A percentile compares a stretch with the other conserved stretches of the same genome.
phyloP scores from a whole-genome alignment of 2,329 filamentous ascomycete genomes.

The Dichotomopilus funicola region DNA sequence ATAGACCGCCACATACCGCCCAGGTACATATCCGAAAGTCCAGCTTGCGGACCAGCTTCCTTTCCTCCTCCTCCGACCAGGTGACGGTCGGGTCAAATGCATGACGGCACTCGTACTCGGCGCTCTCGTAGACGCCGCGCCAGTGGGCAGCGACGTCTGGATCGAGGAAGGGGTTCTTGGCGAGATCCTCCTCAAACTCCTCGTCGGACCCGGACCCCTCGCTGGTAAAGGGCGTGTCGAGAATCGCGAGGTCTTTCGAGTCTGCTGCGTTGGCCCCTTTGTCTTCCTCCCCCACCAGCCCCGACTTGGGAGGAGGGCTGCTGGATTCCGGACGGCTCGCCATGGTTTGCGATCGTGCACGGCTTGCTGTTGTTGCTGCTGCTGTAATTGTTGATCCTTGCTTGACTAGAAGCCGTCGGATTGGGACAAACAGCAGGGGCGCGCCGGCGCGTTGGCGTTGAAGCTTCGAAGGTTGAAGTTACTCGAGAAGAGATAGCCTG shows the following conservation, averaged over 20 bases:
- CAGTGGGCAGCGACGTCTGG: slow-evolving; percentile 16
- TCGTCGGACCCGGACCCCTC: slow-evolving; percentile 13
- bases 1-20: slow-evolving; percentile 28
- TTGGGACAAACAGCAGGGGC: too few species aligned
- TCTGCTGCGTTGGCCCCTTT: slow-evolving; percentile 6
- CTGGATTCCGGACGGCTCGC: neutral
- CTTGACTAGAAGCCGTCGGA: too few species aligned
- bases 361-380: neutral
- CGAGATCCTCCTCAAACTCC: slow-evolving; percentile 1
- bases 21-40: slow-evolving; percentile 36
- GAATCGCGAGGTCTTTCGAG: slow-evolving; percentile 2
- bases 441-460: too few species aligned
- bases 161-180: slow-evolving; percentile 16
- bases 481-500: too few species aligned
- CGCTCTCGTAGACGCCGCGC: slow-evolving; percentile 16
- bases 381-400: too few species aligned
- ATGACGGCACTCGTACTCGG: slow-evolving; percentile 10
- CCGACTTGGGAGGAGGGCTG: neutral
- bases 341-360: neutral
- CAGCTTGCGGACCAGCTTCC: slow-evolving; percentile 40
- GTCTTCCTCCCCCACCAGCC: neutral
- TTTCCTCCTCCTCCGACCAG: slow-evolving; percentile 21
- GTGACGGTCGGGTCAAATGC: slow-evolving; percentile 15
- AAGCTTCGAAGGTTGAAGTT: too few species aligned
- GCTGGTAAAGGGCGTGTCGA: slow-evolving; percentile 6